Evolutionary conservation across 768 basidiomycete species (phyloP).

Genomic region (Clitopilus hobsonii): DNA sequence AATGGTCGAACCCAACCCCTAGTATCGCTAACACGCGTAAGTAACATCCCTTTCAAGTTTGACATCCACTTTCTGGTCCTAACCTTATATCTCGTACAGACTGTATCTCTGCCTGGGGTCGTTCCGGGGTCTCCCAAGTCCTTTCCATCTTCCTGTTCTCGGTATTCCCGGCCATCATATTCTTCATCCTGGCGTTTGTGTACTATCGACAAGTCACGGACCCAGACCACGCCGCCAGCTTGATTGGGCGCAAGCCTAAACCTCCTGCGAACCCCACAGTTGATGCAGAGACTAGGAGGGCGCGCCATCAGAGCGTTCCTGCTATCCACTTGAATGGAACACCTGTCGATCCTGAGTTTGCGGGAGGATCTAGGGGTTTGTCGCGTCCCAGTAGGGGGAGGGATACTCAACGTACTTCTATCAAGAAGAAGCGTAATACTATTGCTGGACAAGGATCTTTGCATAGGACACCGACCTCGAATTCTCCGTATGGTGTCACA

Average conservation of each 20-base stretch:
- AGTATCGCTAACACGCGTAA: slow-evolving; percentile 30
- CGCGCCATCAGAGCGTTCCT: background rate
- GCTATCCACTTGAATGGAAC: background rate
- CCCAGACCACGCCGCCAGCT: slow-evolving; percentile 30
- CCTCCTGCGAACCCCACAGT: background rate
- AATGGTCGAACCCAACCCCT: slow-evolving; percentile 16
- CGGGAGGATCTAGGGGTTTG: background rate
- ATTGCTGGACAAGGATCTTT: background rate
- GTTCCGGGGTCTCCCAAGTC: slow-evolving; percentile 31
- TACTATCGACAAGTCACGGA: slow-evolving; percentile 37
- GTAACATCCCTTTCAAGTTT: slow-evolving; percentile 7
- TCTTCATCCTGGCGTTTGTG: slow-evolving; percentile 30
- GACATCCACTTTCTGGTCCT: background rate
- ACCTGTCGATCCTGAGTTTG: background rate
- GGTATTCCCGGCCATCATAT: slow-evolving; percentile 28
- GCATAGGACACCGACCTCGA: background rate
- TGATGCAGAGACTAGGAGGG: background rate
- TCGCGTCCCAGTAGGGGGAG: background rate
- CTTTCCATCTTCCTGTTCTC: slow-evolving; percentile 32
- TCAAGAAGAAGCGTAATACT: background rate
- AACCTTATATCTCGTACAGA: slow-evolving; percentile 15
- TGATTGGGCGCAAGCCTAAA: slow-evolving; percentile 10
- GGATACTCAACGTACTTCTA: background rate
- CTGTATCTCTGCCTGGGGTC: slow-evolving; percentile 34
- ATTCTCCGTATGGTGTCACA: background rate